Percentiles rank a stretch among this genome's conserved stretches.
phyloP scores from a whole-genome alignment of 2,329 filamentous ascomycete species.

The Aspergillus luchuensis region DNA sequence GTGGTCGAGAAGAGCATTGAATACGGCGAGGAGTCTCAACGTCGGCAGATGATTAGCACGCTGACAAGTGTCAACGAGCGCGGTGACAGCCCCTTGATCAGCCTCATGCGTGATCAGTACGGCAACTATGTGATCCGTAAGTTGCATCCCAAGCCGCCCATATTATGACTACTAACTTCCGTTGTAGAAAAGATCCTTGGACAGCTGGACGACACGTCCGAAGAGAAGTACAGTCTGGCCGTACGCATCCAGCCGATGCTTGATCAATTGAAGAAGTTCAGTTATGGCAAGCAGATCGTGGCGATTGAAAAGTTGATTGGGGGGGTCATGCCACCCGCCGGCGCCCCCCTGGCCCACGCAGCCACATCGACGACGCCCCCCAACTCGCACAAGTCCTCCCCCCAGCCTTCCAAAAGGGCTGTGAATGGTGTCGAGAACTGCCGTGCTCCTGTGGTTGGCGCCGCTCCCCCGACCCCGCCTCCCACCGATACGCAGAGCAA shows the following conservation, averaged over 20 bases:
- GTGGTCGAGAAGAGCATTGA: conserved; percentile 93
- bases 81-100: conserved; percentile 69
- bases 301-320: conserved; percentile 63
- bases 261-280: conserved; percentile 63
- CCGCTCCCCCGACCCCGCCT: conserved; percentile 65
- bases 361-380: conserved; percentile 43
- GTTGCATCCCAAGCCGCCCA: conserved; percentile 41
- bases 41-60: conserved; percentile 66
- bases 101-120: conserved; percentile 85
- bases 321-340: conserved; percentile 31
- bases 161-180: conserved; percentile 28
- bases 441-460: conserved; percentile 54
- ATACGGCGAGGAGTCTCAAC: conserved; percentile 68
- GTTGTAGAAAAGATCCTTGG: conserved; percentile 76
- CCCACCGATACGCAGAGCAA: conserved; percentile 70
- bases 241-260: conserved; percentile 67
- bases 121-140: conserved; percentile 97
- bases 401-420: conserved; percentile 37
- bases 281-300: conserved; percentile 66
- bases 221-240: conserved; percentile 61
- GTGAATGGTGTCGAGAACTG: conserved; percentile 40
- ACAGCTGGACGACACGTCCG: conserved; percentile 55
- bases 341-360: conserved; percentile 31
- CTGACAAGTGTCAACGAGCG: conserved; percentile 63
- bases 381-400: conserved; percentile 44